Base-by-base conservation (phyloP, 2,329 filamentous ascomycete genomes). In the Sclerotinia trifoliorum region DNA sequence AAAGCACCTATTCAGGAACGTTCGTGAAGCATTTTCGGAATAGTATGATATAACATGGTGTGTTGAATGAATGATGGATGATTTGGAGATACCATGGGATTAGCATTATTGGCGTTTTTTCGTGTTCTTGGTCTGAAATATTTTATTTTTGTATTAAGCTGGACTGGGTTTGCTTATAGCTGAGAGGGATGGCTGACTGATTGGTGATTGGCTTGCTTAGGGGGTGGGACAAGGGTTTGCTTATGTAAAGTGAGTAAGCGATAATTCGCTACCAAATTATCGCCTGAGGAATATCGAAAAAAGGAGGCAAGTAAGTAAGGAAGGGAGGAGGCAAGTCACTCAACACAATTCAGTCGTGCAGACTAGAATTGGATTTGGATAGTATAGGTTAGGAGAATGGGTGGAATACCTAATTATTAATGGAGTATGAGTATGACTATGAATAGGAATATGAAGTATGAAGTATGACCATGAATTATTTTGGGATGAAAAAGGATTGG, bases 11-110 rank as follows among this genome's bases (percentile, higher is more conserved):
- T 78, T 57, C 75, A 74, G 10, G 76, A 78, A 68, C 70, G 72
- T 54, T 75, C 69, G 74, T 67, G 48, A 69, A 62, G n/a, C 17
- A n/a, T 63, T 63, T 32, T 35, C 39, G 39, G 13, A 32, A 39
- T 26, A 48, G 60, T 51, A 51, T 63, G 46, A 51, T 49, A 39
- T 63, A 46, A 17, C 46, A 63, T 69, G 65, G 65, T 56, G 48
- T 68, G 65, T 29, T 69, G 72, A 73, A 72, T 71, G 71, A 72
- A 72, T 75, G 71, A 75, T 70, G 70, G 68, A 74, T 72, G 71
- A 73, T 68, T 68, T 71, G 72, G 71, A 74, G 75, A 77, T 76
- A 77, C 76, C 75, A 76, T 71, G 74, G 74, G 72, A 54, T 68
- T 68, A 67, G 67, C 74, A 75, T 76, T 75, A 68, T 70, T 71